Percentiles rank a stretch among this genome's conserved stretches.
phyloP scores from a whole-genome alignment of 1,284 basidiomycete species.

The Cryptococcus sp. region DNA sequence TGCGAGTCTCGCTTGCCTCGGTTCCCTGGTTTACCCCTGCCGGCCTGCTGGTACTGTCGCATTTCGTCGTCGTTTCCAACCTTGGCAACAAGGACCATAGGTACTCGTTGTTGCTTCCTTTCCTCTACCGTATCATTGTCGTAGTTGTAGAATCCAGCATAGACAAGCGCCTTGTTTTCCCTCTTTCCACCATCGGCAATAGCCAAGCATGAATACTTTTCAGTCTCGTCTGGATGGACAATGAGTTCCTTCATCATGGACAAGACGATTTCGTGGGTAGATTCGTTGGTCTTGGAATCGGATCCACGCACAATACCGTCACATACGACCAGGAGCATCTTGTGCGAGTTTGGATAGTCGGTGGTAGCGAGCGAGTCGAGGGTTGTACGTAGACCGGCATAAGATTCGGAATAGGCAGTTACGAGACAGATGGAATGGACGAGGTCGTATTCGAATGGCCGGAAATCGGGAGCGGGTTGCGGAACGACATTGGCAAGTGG shows the following conservation, averaged over 20 bases:
- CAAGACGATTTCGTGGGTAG: conserved; percentile 88
- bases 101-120: conserved; percentile 94
- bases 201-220: conserved; percentile 93
- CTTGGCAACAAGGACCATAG: conserved; percentile 92
- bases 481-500: conserved; percentile 80
- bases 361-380: conserved; percentile 96
- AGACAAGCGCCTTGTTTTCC: conserved; percentile 99
- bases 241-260: conserved; percentile 97
- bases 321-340: conserved; percentile 90
- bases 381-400: conserved; percentile 94
- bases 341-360: conserved; percentile 98
- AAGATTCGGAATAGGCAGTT: conserved; percentile 96
- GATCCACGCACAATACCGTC: conserved; percentile 98
- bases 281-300: conserved; percentile 66
- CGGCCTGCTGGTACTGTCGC: conserved; percentile 52
- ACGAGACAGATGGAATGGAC: conserved; percentile 93
- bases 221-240: conserved; percentile 77
- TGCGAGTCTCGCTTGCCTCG: conserved; percentile 98
- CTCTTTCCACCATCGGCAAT: conserved; percentile 98
- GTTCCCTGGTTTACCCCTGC: conserved; percentile 81
- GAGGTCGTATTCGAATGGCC: conserved; percentile 94
- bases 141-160: conserved; percentile 95
- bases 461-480: conserved; percentile 84
- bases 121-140: conserved; percentile 86
- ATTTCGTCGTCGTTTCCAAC: conserved; percentile 85